Base-by-base conservation (phyloP, 2,329 filamentous ascomycete species). In the Talaromyces sp. region DNA sequence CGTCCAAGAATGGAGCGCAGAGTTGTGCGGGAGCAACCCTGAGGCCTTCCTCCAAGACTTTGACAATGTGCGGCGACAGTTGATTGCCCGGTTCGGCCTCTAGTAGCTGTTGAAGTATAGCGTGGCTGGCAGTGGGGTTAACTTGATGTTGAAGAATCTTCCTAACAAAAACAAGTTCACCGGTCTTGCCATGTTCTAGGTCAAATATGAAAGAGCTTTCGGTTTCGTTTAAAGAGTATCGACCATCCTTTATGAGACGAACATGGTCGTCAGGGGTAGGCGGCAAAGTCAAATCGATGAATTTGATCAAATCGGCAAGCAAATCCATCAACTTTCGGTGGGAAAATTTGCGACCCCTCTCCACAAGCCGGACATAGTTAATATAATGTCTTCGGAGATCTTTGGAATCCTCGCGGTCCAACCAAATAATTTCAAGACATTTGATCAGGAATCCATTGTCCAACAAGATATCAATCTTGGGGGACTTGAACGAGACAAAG, bases 61-160 rank as follows among this genome's bases (percentile, higher is more conserved):
- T 72, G 43, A 80, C 79, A 1, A 91, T 77, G 51, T 78, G 75
- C 0, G 71, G 65, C 38, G 73, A 64, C 27, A 74, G 55, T 50
- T 86, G 84, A 71, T 86, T 80, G 7, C 75, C 66, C 0, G 77
- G 71, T 59, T 82, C 81, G 21, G 82, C 71, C n/a, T 77, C 73
- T 49, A 89, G 73, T 38, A 91, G 77, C 3, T 80, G 77, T 41
- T 73, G 73, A 55, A 92, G 70, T 57, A 92, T 88, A 13, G 74
- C 76, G 55, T 82, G 78, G 1, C 83, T 85, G 2, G 78, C 77
- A 1, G 69, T 64, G 0, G 74, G 71, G 58, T 85, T 86, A 67
- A 87, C 83, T 63, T 87, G 82, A 55, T 89, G 79, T 21, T 78
- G 77, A 29, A 92, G 78, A 27, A 92, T 78, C 69, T 89, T 90